These are phyloP conservation scores for Arxiozyma bovina DNA, from an alignment of 1,139 yeast genomes.

Conservation along the genomic window DNA sequence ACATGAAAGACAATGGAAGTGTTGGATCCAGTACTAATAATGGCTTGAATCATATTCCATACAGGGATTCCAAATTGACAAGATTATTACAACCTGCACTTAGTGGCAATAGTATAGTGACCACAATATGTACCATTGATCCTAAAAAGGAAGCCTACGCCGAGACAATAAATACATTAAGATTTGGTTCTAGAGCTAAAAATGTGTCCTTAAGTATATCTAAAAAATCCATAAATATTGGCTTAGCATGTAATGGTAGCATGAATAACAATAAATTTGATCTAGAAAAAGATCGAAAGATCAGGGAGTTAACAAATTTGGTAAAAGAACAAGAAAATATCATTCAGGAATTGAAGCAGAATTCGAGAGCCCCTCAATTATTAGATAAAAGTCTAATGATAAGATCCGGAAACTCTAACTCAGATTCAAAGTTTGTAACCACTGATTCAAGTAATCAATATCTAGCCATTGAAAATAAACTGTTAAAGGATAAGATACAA, in stretches of 20 bases:
- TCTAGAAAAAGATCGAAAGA: constrained; percentile 38
- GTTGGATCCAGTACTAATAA: constrained; percentile 9
- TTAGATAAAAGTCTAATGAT: not conserved
- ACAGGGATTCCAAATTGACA: constrained; percentile 85
- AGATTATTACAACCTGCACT: constrained; percentile 83
- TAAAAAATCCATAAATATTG: constrained; percentile 32
- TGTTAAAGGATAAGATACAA: constrained; percentile 31
- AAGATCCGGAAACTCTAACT: not conserved
- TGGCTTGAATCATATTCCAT: constrained; percentile 56
- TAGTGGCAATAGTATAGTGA: constrained; percentile 79
- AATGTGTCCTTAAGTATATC: constrained; percentile 66
- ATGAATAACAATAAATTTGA: constrained; percentile 7
- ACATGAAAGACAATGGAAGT: constrained; percentile 8
- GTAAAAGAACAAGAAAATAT: constrained; percentile 36
- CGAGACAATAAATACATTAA: constrained; percentile 77
- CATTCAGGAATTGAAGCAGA: constrained; percentile 12
- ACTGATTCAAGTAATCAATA: constrained; percentile 9
- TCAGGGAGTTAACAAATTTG: constrained; percentile 37
- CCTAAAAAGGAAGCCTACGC: constrained; percentile 48
- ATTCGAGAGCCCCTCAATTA: constrained; percentile 4
- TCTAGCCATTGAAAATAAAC: constrained; percentile 19
- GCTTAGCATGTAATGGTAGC: not conserved
- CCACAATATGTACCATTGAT: constrained; percentile 77
- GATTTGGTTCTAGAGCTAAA: constrained; percentile 92
- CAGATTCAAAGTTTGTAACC: not conserved